Evolutionary conservation across 2,329 filamentous ascomycete genomes (phyloP).

Genomic region (Microdochium paspali): DNA sequence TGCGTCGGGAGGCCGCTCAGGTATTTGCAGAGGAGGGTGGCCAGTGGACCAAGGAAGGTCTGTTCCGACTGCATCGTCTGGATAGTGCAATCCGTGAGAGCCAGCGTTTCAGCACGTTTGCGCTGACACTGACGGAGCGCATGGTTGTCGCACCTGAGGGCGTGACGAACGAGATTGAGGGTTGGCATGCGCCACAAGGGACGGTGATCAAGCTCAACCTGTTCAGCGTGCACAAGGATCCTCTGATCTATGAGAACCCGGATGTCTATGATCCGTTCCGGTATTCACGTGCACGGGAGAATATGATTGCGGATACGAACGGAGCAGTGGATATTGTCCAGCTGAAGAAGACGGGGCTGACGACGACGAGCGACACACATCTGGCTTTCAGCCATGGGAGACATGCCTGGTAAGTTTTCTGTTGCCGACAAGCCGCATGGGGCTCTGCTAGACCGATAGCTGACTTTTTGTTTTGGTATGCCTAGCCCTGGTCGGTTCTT

Average conservation of each 20-base stretch:
- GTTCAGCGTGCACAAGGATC: conserved; percentile 35
- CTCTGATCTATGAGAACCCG: conserved; percentile 30
- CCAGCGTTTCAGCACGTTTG: conserved; percentile 37
- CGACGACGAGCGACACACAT: conserved; percentile 40
- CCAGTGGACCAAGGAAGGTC: conserved; percentile 34
- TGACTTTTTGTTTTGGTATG: not conserved
- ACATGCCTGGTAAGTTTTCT: conserved; percentile 31
- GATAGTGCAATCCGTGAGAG: conserved; percentile 46
- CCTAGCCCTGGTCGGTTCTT: conserved; percentile 44
- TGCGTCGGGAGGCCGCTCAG: conserved; percentile 31
- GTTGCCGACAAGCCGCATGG: conserved; percentile 7
- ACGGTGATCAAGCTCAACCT: conserved; percentile 32
- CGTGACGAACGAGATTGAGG: conserved; percentile 27
- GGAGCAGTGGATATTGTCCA: conserved; percentile 19
- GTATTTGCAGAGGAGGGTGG: conserved; percentile 23
- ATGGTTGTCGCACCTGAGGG: conserved; percentile 30
- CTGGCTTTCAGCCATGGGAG: conserved; percentile 48
- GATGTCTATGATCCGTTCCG: conserved; percentile 37
- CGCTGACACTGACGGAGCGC: conserved; percentile 33
- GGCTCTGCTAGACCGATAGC: not conserved
- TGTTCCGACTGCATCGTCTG: conserved; percentile 31
- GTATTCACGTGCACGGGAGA: conserved; percentile 32
- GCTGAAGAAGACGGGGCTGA: conserved; percentile 36
- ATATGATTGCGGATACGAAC: conserved; percentile 15
- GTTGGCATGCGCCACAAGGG: conserved; percentile 34